Percentiles rank a stretch among this genome's conserved stretches.
Evolutionary conservation across 768 basidiomycete species (phyloP).

Genomic region (Postia placenta): DNA sequence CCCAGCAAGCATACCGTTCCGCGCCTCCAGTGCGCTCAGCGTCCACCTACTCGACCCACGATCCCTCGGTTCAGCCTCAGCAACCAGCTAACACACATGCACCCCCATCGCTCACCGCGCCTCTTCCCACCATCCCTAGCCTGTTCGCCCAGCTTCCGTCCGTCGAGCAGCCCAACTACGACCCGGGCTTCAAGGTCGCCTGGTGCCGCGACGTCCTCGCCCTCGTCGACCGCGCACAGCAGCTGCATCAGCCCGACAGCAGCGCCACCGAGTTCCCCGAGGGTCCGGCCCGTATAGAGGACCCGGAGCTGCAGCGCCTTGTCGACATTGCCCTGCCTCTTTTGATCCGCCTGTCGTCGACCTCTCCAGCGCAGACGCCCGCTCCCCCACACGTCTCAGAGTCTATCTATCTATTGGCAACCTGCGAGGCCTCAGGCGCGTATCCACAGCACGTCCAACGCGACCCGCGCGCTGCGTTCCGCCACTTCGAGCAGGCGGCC

Average conservation of each 20-base stretch:
- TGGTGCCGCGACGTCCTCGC: slow-evolving; percentile 84
- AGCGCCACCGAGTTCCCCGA: slow-evolving; percentile 40
- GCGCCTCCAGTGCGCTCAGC: slow-evolving; percentile 17
- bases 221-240: slow-evolving; percentile 52
- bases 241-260: slow-evolving; percentile 56
- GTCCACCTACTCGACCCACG: slow-evolving; percentile 13
- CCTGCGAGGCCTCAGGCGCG: slow-evolving; percentile 62
- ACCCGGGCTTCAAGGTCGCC: slow-evolving; percentile 55
- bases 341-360: slow-evolving; percentile 50
- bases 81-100: slow-evolving; percentile 7
- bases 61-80: slow-evolving; percentile 7
- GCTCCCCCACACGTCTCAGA: slow-evolving; percentile 50
- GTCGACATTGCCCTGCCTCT: slow-evolving; percentile 60
- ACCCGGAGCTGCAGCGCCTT: slow-evolving; percentile 57
- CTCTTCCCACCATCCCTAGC: slow-evolving; percentile 59
- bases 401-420: slow-evolving; percentile 71
- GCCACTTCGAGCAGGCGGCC: slow-evolving; percentile 84
- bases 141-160: slow-evolving; percentile 46
- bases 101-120: slow-evolving; percentile 55
- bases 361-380: slow-evolving; percentile 30
- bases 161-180: slow-evolving; percentile 48
- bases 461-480: slow-evolving; percentile 77
- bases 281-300: slow-evolving; percentile 52
- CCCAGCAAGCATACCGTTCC: too few relatives aligned
- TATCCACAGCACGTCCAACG: slow-evolving; percentile 58